Percentiles rank a stretch among this genome's conserved stretches.
Conservation (phyloP, 2,329 filamentous ascomycete species). For the Cryoendolithus antarcticus region DNA sequence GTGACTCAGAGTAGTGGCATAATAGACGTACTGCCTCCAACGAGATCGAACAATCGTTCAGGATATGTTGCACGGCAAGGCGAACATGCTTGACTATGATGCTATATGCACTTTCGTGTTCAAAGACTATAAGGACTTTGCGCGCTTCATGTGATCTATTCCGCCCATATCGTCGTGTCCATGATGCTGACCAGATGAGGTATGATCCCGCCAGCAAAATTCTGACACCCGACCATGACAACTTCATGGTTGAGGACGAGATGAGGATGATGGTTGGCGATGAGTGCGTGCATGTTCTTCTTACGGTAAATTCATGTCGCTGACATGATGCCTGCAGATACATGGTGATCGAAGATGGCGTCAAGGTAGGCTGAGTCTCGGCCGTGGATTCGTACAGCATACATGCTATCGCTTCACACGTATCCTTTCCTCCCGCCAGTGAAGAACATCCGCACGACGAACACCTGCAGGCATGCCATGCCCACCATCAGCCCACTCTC, state of each 20-base stretch:
- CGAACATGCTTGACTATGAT: constrained; percentile 32
- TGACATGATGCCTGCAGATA: constrained; percentile 6
- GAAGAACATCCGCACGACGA: constrained; percentile 98
- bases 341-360: constrained; percentile 18
- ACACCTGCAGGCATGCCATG: constrained; percentile 94
- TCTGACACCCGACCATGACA: constrained; percentile 23
- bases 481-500: constrained; percentile 83
- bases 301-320: neutral
- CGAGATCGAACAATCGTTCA: constrained; percentile 32
- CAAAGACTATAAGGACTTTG: constrained; percentile 33
- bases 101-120: constrained; percentile 39
- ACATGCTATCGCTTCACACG: constrained; percentile 1
- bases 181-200: neutral
- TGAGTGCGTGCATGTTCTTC: constrained; percentile 17
- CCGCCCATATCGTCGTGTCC: no score
- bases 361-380: constrained; percentile 36
- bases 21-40: constrained; percentile 32
- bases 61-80: constrained; percentile 35
- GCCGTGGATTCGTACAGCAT: neutral
- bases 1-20: neutral
- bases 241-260: constrained; percentile 25
- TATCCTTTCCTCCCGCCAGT: constrained; percentile 63
- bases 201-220: constrained; percentile 34
- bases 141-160: constrained; percentile 26
- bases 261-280: constrained; percentile 36